Evolutionary conservation across 129 eudicot genomes (phyloP).

Genomic region (Pittosporum tobira): DNA sequence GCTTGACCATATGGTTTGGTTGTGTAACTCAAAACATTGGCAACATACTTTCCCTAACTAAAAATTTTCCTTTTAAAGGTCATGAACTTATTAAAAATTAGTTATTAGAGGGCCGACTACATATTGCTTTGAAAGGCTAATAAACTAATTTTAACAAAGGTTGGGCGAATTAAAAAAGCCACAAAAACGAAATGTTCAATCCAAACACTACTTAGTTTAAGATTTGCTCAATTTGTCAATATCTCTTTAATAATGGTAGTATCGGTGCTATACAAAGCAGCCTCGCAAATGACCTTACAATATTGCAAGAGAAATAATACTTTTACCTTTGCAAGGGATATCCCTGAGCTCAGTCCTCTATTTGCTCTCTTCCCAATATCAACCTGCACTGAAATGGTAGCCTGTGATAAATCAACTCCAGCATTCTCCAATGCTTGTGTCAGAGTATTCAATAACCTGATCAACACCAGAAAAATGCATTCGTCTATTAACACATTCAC

Average conservation of each 20-base stretch:
- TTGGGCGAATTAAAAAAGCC: background rate
- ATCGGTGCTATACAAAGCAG: too few species aligned
- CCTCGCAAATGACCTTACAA: too few species aligned
- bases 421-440: constrained; percentile 83
- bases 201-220: too few species aligned
- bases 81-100: too few species aligned
- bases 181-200: too few species aligned
- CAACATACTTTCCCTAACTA: too few species aligned
- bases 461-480: background rate
- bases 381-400: constrained; percentile 74
- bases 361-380: constrained; percentile 93
- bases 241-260: too few species aligned
- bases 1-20: background rate
- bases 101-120: too few species aligned
- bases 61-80: too few species aligned
- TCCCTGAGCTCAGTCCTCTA: constrained; percentile 31
- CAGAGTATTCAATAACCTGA: constrained; percentile 72
- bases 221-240: background rate
- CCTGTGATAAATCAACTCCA: constrained; percentile 83
- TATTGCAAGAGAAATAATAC: background rate
- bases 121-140: background rate
- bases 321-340: constrained; percentile 40
- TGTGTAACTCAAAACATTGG: background rate
- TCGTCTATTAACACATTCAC: background rate
- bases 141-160: background rate